Evolutionary conservation across 768 basidiomycete species (phyloP), one percentile per base, ranked within the genome.

Genomic region (Phaffia tasmanica): DNA sequence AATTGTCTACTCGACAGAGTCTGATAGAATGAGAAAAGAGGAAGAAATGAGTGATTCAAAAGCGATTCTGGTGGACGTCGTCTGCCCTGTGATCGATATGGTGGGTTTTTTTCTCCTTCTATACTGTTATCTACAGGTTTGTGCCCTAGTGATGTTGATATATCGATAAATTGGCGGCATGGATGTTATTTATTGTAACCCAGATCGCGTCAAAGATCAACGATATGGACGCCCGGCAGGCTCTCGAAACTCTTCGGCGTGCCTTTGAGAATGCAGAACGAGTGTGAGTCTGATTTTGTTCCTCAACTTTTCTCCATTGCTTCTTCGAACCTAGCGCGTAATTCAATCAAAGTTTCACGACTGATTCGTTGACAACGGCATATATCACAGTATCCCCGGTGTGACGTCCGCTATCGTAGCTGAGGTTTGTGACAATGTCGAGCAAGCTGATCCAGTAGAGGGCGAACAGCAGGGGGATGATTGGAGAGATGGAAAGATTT

Each of bases 211-310:
- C 89, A 68, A 84, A 94, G 53, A 88, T 98, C 27, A 86, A 89
- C 0, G 88, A 90, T n/a, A 86, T 88, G 71, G 91, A 95, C 75
- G 90, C 91, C 11, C 83, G 89, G 66, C 82, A 88, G 32, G 87
- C 88, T 23, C 81, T 99, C 61, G 87, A 86, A 67, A 82, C 87
- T 59, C 80, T 98, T 15, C 88, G 95, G 71, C 82, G 88, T 35
- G 93, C 95, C 2, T 93, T 97, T 73, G 88, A 89, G 30, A 90
- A 95, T 32, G 93, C 93, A 16, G 95, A 99, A 78, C 82, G 88
- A 68, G 86, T 90, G 64, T 67, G n/a, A 35, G 66, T 63, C 30
- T 7, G n/a, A n/a, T n/a, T n/a, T n/a, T 4, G 1, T 23, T 21
- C 18, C 46, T 46, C 16, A 2, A 47, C 4, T 25, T 23, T 19